These are phyloP conservation scores for Inonotus hispidus DNA, from an alignment of 1,284 basidiomycete species.

Conservation along the genomic window DNA sequence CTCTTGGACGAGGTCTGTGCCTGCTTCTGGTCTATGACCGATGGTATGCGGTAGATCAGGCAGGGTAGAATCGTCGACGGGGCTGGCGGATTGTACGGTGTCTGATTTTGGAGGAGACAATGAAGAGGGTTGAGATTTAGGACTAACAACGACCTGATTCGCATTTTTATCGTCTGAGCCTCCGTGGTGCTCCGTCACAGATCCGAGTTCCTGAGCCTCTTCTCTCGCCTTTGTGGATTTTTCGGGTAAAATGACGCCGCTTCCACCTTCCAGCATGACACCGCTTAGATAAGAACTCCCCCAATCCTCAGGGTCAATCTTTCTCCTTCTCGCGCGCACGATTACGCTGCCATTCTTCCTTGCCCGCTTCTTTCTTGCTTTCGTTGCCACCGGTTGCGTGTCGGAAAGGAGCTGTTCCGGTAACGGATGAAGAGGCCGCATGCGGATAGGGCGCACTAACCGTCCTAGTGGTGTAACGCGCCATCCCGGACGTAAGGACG, in stretches of 20 bases:
- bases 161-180: no score
- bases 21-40: conserved; percentile 15
- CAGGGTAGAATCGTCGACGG: neutral
- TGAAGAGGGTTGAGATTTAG: conserved; percentile 4
- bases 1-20: conserved; percentile 37
- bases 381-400: neutral
- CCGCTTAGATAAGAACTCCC: conserved; percentile 63
- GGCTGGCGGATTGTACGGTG: neutral
- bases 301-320: conserved; percentile 65
- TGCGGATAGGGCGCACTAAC: conserved; percentile 55
- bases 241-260: conserved; percentile 20
- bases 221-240: neutral
- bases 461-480: conserved; percentile 59
- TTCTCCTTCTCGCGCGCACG: conserved; percentile 43
- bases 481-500: conserved; percentile 54
- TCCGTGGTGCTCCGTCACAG: conserved; percentile 16
- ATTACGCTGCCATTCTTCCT: conserved; percentile 32
- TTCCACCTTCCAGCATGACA: conserved; percentile 46
- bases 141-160: no score
- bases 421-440: conserved; percentile 60
- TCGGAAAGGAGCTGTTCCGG: conserved; percentile 21
- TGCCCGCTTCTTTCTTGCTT: conserved; percentile 8
- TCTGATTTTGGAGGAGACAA: conserved; percentile 2
- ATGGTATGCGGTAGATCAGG: conserved; percentile 3
- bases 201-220: conserved; percentile 6